Percentiles rank a stretch among this genome's conserved stretches.
These are phyloP conservation scores for Pseudogymnoascus sp. DNA, from an alignment of 2,329 filamentous ascomycete species.

Conservation along the genomic window DNA sequence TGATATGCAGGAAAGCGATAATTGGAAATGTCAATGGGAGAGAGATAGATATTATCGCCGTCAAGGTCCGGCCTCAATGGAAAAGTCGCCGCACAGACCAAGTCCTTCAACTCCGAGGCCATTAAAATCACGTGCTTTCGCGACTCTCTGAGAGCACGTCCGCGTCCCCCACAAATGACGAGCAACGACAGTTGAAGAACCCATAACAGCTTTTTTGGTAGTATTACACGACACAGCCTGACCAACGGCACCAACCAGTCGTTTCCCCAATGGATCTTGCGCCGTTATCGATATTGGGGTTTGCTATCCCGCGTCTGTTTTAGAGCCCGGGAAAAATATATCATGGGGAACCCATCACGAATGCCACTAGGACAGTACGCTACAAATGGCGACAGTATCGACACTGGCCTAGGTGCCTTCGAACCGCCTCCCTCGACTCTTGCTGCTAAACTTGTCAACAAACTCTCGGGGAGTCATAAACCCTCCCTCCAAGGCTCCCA, in stretches of 20 bases:
- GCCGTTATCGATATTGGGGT: background rate
- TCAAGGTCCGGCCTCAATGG: background rate
- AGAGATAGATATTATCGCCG: background rate
- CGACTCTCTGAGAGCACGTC: background rate
- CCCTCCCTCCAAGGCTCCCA: slow-evolving; percentile 60
- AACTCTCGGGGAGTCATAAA: slow-evolving; percentile 60
- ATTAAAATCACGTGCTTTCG: slow-evolving; percentile 6
- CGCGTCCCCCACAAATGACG: background rate
- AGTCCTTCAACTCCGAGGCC: background rate
- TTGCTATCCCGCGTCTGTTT: background rate
- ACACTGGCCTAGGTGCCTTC: slow-evolving; percentile 12
- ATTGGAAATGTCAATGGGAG: background rate
- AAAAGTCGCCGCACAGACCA: slow-evolving; percentile 9
- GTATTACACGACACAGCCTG: background rate
- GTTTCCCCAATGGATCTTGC: background rate
- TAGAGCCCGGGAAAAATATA: background rate
- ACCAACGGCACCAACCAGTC: background rate
- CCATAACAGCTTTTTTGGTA: background rate
- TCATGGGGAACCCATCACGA: background rate
- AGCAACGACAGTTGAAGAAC: background rate
- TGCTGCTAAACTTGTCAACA: slow-evolving; percentile 80
- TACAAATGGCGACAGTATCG: slow-evolving; percentile 7
- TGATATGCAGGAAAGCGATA: background rate
- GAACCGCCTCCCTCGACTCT: slow-evolving; percentile 67
- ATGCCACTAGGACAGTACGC: background rate